Evolutionary conservation across 2,329 filamentous ascomycete genomes (phyloP).

Genomic region (Dendryphion nanum): DNA sequence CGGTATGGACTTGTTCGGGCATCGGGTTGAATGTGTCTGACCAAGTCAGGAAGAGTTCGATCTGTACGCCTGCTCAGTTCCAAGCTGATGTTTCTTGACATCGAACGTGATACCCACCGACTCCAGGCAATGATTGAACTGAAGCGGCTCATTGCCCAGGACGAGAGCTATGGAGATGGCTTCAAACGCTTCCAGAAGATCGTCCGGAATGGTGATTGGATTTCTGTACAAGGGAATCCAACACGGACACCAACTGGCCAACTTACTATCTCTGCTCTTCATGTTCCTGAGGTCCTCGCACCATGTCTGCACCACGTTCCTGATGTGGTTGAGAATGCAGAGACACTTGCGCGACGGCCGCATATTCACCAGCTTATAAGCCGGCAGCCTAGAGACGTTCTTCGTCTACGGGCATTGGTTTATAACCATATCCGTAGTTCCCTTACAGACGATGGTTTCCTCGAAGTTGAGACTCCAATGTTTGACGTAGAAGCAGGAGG

Average conservation of each 20-base stretch:
- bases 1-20: slow-evolving; percentile 22
- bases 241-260: slow-evolving; percentile 71
- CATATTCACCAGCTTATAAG: slow-evolving; percentile 87
- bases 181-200: slow-evolving; percentile 64
- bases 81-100: slow-evolving; percentile 80
- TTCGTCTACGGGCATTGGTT: slow-evolving; percentile 73
- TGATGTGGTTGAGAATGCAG: slow-evolving; percentile 64
- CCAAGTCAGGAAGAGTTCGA: slow-evolving; percentile 66
- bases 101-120: slow-evolving; percentile 69
- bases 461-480: slow-evolving; percentile 90
- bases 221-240: slow-evolving; percentile 70
- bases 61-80: slow-evolving; percentile 70
- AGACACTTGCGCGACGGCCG: slow-evolving; percentile 71
- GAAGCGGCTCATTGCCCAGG: slow-evolving; percentile 45
- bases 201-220: slow-evolving; percentile 77
- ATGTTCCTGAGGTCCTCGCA: slow-evolving; percentile 69
- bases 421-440: slow-evolving; percentile 72
- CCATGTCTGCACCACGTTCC: slow-evolving; percentile 81
- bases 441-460: slow-evolving; percentile 69
- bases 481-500: slow-evolving; percentile 81
- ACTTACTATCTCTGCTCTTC: slow-evolving; percentile 67
- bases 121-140: slow-evolving; percentile 77
- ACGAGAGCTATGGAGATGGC: slow-evolving; percentile 38
- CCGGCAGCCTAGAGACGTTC: slow-evolving; percentile 62
- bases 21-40: slow-evolving; percentile 16